phyloP scores from a whole-genome alignment of 2,329 filamentous ascomycete genomes.

The Xylaria sp. region DNA sequence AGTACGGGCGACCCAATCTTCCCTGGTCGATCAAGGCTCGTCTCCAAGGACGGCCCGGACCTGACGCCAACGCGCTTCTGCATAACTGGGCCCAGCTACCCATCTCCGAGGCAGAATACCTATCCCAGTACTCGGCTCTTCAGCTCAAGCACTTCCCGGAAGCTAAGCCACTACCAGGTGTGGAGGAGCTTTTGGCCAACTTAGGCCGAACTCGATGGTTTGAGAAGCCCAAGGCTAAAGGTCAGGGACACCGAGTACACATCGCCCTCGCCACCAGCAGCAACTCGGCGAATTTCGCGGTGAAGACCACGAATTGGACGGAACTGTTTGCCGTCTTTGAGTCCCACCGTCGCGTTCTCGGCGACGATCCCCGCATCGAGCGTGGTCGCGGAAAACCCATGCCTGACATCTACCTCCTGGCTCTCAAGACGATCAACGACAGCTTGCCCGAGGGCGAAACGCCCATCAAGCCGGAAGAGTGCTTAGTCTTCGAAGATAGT shows the following conservation, averaged over 20 bases:
- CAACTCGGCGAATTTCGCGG: constrained; percentile 70
- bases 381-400: constrained; percentile 88
- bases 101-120: constrained; percentile 72
- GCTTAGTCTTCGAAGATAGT: constrained; percentile 94
- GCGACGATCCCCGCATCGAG: constrained; percentile 81
- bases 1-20: constrained; percentile 74
- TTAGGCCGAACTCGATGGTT: constrained; percentile 61
- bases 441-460: constrained; percentile 67
- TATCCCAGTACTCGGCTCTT: constrained; percentile 61
- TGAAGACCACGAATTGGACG: constrained; percentile 72
- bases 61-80: constrained; percentile 60
- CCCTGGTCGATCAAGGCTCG: constrained; percentile 95
- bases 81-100: constrained; percentile 86
- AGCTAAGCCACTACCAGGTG: constrained; percentile 80
- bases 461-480: constrained; percentile 79
- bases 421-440: constrained; percentile 82
- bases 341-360: constrained; percentile 74
- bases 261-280: constrained; percentile 88
- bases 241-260: constrained; percentile 60
- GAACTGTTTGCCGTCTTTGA: constrained; percentile 71
- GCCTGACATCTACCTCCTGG: constrained; percentile 92
- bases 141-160: constrained; percentile 76
- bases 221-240: constrained; percentile 45
- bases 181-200: constrained; percentile 68
- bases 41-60: constrained; percentile 66